Evolutionary conservation across 257 asterid genomes (phyloP), one percentile per base, ranked within the genome.

Genomic region (Agastache rugosa): DNA sequence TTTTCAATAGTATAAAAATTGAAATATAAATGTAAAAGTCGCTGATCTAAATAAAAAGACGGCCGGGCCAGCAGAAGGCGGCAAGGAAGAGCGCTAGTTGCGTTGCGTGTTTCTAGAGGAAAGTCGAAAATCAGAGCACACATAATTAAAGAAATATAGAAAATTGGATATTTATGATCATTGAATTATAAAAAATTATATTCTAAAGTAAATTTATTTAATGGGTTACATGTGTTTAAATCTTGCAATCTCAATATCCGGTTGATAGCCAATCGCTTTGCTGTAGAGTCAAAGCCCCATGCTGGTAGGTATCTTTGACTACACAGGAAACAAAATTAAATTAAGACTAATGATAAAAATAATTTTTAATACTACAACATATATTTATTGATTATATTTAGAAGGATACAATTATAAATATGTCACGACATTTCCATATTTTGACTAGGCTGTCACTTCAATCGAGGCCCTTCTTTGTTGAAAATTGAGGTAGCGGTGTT

Each of bases 391-490:
- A 37, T 48, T 62, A 15, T 15, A 20, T 68, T 29, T 23, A 34
- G 19, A 76, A 42, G 5, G 42, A 8, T 35, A 39, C 17, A 67
- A 17, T 25, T 75, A 64, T 56, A 27, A 59, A 20, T 48, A 69
- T 63, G 63, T 42, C 15, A 63, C 25, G 73, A 56, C 72, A 50
- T 37, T 86, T 79, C 78, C 66, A 75, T 78, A 77, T 77, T 89
- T 87, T 85, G 90, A 83, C 94, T 77, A 85, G 70, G 63, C 62
- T 80, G 84, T 83, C 90, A 80, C 91, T 69, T 81, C 84, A 78
- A 64, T 80, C 83, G 80, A 82, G 85, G 87, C 85, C 84, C 76
- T 83, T 87, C 88, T 85, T 83, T 60, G 68, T 87, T 85, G 95
- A 85, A 87, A 76, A 55, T 73, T 76, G 68, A 80, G 70, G 63